Conservation (phyloP, 2,329 filamentous ascomycete species). For the Pseudogymnoascus sp. region DNA sequence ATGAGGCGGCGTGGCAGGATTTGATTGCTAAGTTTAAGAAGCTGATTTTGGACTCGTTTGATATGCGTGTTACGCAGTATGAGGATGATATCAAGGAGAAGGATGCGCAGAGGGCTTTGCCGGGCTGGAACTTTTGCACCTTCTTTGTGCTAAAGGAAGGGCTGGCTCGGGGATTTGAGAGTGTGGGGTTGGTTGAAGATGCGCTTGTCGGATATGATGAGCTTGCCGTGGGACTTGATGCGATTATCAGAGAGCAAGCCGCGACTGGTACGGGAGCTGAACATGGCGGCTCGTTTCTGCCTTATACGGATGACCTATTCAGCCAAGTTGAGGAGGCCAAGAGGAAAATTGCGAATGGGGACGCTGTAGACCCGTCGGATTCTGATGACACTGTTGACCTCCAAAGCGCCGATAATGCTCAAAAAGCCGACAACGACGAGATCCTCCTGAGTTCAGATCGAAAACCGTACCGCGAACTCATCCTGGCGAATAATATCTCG, state of each 20-base stretch:
- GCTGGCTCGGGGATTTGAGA: conserved; percentile 87
- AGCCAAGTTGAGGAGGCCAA: conserved; percentile 46
- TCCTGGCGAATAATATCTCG: conserved; percentile 89
- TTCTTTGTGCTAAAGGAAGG: conserved; percentile 98
- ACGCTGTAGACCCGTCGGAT: conserved; percentile 29
- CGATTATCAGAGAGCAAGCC: conserved; percentile 67
- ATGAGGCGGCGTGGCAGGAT: conserved; percentile 75
- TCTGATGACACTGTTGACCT: conserved; percentile 40
- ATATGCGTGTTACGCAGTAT: conserved; percentile 83
- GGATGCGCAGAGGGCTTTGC: conserved; percentile 74
- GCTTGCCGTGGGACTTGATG: conserved; percentile 77
- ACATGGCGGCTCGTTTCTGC: conserved; percentile 64
- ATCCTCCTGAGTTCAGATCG: conserved; percentile 55
- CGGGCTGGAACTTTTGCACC: conserved; percentile 98
- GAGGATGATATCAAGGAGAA: conserved; percentile 96
- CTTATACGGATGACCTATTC: conserved; percentile 66
- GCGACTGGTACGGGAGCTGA: conserved; percentile 49
- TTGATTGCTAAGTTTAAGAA: conserved; percentile 79
- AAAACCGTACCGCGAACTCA: conserved; percentile 85
- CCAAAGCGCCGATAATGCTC: conserved; percentile 35
- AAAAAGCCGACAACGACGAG: conserved; percentile 38
- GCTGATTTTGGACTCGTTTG: conserved; percentile 81
- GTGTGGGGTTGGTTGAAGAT: conserved; percentile 90
- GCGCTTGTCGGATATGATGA: conserved; percentile 93
- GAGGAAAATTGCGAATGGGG: conserved; percentile 30